Percentiles rank a stretch among this genome's conserved stretches.
phyloP scores from a whole-genome alignment of 2,329 filamentous ascomycete species.

The Sclerotinia trifoliorum region DNA sequence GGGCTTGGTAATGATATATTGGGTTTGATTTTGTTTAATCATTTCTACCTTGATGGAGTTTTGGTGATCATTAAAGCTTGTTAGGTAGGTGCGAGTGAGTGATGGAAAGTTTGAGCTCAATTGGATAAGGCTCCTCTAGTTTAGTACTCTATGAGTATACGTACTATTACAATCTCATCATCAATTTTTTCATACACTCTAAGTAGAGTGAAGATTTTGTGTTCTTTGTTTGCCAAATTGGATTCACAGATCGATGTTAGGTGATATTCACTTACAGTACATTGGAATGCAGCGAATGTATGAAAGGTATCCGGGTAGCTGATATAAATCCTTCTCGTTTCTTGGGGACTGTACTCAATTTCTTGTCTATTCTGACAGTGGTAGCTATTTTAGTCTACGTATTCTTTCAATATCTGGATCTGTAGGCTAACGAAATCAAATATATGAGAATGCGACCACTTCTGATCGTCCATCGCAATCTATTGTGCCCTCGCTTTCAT shows the following conservation, averaged over 20 bases:
- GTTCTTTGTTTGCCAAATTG: too few relatives aligned
- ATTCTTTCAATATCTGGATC: background rate
- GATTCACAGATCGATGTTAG: background rate
- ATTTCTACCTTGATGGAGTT: too few relatives aligned
- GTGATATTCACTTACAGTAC: background rate
- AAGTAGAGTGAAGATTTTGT: background rate
- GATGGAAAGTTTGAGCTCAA: too few relatives aligned
- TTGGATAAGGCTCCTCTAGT: too few relatives aligned
- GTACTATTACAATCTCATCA: background rate
- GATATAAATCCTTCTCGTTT: too few relatives aligned
- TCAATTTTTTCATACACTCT: background rate
- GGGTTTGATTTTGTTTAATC: background rate
- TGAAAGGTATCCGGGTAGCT: too few relatives aligned
- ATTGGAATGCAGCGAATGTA: too few relatives aligned
- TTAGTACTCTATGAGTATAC: background rate
- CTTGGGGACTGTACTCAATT: too few relatives aligned
- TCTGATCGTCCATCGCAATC: too few relatives aligned
- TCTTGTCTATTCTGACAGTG: background rate
- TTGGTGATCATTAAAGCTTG: background rate
- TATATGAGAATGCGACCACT: too few relatives aligned
- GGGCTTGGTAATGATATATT: background rate
- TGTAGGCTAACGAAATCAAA: too few relatives aligned
- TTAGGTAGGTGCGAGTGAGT: background rate
- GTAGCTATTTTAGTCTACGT: background rate
- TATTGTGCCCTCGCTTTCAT: too few relatives aligned